phyloP scores from a whole-genome alignment of 306 rosid species.

The Prunus fruticosa region DNA sequence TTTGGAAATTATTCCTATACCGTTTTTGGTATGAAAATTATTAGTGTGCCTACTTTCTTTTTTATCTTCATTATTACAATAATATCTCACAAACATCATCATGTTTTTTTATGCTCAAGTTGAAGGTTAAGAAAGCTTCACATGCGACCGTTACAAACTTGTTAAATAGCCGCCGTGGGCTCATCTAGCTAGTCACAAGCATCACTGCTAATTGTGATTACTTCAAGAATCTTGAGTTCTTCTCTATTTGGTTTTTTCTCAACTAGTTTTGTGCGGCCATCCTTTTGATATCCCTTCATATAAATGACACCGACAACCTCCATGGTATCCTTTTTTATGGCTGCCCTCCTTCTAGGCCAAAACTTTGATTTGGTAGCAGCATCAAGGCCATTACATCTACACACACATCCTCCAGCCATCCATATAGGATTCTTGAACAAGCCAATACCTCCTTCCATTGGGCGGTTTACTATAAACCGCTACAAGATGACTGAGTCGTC shows the following conservation, averaged over 20 bases:
- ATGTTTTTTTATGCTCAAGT: constrained; percentile 48
- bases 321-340: constrained; percentile 18
- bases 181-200: constrained; percentile 11
- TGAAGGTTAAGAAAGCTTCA: constrained; percentile 24
- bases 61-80: constrained; percentile 13
- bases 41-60: constrained; percentile 33
- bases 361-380: constrained; percentile 29
- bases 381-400: constrained; percentile 39
- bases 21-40: constrained; percentile 28
- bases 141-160: constrained; percentile 51
- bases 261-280: not conserved
- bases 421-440: constrained; percentile 24
- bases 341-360: constrained; percentile 31
- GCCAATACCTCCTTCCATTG: constrained; percentile 38
- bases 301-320: constrained; percentile 34
- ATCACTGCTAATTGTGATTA: constrained; percentile 2
- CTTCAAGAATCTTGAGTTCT: not conserved
- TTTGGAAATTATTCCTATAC: constrained; percentile 53
- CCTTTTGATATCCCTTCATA: not conserved
- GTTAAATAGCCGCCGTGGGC: constrained; percentile 49
- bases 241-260: not conserved
- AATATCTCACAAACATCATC: constrained; percentile 40
- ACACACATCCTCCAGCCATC: constrained; percentile 29
- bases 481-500: constrained; percentile 26
- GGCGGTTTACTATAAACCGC: constrained; percentile 37